phyloP scores from a whole-genome alignment of 345 rosid species.

The Hirschfeldia incana region DNA sequence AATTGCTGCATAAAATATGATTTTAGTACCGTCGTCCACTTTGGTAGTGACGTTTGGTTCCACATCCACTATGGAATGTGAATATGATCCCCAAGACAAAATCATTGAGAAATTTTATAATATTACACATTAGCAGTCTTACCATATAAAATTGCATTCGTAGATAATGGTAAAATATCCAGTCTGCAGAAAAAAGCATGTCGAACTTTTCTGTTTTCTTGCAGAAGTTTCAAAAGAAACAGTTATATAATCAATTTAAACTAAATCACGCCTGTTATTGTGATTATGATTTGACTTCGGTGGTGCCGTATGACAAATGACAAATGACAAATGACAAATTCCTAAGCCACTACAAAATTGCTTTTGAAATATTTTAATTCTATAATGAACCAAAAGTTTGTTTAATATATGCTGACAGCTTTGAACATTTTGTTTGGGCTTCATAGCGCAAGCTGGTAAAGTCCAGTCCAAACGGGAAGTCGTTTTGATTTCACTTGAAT shows the following conservation, averaged over 20 bases:
- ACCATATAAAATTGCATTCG: background rate
- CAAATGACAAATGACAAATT: slow-evolving; percentile 29
- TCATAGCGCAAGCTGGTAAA: background rate
- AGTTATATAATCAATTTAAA: background rate
- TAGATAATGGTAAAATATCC: background rate
- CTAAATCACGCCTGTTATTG: slow-evolving; percentile 9
- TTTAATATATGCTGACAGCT: background rate
- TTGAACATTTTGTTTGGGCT: slow-evolving; percentile 4
- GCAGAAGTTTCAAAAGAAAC: background rate
- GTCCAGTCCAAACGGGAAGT: background rate
- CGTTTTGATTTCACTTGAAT: background rate
- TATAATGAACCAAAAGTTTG: background rate
- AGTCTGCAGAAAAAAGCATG: background rate
- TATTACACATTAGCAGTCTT: background rate
- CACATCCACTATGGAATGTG: slow-evolving; percentile 13
- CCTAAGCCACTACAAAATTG: slow-evolving; percentile 23
- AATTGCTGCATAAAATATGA: background rate
- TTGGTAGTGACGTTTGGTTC: slow-evolving; percentile 18
- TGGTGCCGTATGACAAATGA: slow-evolving; percentile 29
- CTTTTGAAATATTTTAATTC: background rate
- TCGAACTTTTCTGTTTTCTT: background rate
- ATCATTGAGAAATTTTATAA: slow-evolving; percentile 7
- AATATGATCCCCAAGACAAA: slow-evolving; percentile 18
- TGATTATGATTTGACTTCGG: slow-evolving; percentile 20
- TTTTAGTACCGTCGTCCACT: slow-evolving; percentile 5